Evolutionary conservation across 2,329 filamentous ascomycete genomes (phyloP).

Genomic region (Leptosphaerulina australis): DNA sequence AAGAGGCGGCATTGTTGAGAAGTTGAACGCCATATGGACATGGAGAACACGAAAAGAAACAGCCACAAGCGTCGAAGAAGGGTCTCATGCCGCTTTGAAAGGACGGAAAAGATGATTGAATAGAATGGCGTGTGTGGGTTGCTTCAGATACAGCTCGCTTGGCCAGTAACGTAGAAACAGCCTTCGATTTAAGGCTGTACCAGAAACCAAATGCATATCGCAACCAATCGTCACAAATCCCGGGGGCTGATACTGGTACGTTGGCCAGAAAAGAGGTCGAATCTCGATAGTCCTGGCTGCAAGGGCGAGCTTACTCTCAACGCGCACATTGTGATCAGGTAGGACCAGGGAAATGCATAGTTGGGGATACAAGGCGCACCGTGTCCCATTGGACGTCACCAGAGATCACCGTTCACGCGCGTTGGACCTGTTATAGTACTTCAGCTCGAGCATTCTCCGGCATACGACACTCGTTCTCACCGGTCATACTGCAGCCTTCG

Average conservation of each 20-base stretch:
- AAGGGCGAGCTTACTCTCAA: neutral
- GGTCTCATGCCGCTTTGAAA: neutral
- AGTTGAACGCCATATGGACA: neutral
- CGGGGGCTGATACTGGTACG: neutral
- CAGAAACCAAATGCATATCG: neutral
- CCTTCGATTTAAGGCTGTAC: neutral
- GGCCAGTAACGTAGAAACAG: neutral
- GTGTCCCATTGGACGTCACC: neutral
- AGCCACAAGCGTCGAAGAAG: neutral
- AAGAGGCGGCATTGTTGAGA: neutral
- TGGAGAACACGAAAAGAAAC: neutral
- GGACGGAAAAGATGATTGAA: constrained; percentile 1
- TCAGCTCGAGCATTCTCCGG: neutral
- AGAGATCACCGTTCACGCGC: neutral
- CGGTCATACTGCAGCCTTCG: neutral
- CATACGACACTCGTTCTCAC: neutral
- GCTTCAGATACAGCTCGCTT: neutral
- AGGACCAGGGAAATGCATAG: neutral
- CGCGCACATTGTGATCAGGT: neutral
- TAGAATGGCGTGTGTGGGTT: neutral
- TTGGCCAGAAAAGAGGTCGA: neutral
- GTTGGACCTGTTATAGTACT: neutral
- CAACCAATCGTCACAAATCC: neutral
- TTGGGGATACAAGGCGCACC: neutral
- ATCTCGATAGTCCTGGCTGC: neutral